Evolutionary conservation across 805 yeast species (phyloP).

Genomic region (Nakazawaea populi): DNA sequence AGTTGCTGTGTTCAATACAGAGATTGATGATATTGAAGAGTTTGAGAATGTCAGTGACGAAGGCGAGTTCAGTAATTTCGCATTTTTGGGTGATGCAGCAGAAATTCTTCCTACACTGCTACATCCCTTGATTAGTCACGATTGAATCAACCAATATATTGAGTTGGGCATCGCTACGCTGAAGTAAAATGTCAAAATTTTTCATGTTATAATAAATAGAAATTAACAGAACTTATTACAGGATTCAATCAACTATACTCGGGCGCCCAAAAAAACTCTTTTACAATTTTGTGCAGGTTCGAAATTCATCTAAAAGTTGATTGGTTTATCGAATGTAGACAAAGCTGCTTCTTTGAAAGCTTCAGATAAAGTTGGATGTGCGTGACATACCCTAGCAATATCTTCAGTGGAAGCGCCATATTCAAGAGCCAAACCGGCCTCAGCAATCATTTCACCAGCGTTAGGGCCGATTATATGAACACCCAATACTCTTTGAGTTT

Average conservation of each 20-base stretch:
- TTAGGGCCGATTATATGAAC: conserved; percentile 96
- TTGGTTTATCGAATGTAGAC: conserved; percentile 86
- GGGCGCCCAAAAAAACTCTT: background rate
- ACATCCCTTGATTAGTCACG: conserved; percentile 33
- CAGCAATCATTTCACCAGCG: conserved; percentile 99
- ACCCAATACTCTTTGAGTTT: conserved; percentile 94
- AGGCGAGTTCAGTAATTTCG: conserved; percentile 48
- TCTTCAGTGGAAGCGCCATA: conserved; percentile 99
- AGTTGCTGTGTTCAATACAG: conserved; percentile 80
- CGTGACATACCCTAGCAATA: conserved; percentile 95
- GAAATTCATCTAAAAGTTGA: conserved; percentile 55
- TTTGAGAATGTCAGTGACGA: conserved; percentile 32
- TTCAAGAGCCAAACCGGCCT: conserved; percentile 95
- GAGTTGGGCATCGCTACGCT: too few species aligned
- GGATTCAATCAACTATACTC: background rate
- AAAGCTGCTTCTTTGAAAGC: conserved; percentile 98
- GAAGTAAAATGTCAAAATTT: background rate
- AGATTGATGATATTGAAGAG: conserved; percentile 40
- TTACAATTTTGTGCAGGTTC: too few species aligned
- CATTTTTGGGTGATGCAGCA: conserved; percentile 77
- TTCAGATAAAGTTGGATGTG: conserved; percentile 97
- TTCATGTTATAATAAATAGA: background rate
- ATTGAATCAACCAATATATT: background rate
- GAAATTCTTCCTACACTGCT: conserved; percentile 62
- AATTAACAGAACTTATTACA: background rate